A percentile compares a stretch with the other conserved stretches of the same genome.
Conservation (phyloP, 2,329 filamentous ascomycete species). For the Apiospora kogelbergensis region DNA sequence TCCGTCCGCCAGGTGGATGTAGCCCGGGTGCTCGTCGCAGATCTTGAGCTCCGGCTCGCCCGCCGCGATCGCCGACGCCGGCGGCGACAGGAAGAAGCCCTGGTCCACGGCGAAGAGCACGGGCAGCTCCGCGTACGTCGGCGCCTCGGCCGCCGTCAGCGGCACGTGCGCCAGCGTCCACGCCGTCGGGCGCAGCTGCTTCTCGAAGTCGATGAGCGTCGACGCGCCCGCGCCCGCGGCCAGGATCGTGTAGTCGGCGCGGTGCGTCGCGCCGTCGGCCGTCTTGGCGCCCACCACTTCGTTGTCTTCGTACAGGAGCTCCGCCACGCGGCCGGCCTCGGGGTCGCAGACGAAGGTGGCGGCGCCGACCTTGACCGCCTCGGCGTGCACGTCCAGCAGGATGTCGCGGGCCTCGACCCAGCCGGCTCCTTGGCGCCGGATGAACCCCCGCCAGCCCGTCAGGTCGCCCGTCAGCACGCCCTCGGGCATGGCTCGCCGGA, state of each 20-base stretch:
- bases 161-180: constrained; percentile 52
- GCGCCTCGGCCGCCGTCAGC: constrained; percentile 43
- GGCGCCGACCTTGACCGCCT: constrained; percentile 46
- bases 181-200: constrained; percentile 50
- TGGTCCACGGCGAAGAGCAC: constrained; percentile 46
- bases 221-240: constrained; percentile 46
- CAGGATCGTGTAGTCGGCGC: constrained; percentile 43
- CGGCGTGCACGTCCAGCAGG: constrained; percentile 42
- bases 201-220: constrained; percentile 45
- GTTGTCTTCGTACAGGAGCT: constrained; percentile 21
- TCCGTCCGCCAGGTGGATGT: constrained; percentile 44
- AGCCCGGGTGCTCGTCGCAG: constrained; percentile 58
- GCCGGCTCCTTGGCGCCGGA: constrained; percentile 43
- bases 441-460: constrained; percentile 50
- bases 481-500: constrained; percentile 49
- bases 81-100: constrained; percentile 49
- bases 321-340: constrained; percentile 14
- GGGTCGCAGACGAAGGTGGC: constrained; percentile 44
- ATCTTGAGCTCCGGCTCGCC: constrained; percentile 46
- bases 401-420: constrained; percentile 55
- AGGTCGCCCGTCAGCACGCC: constrained; percentile 51
- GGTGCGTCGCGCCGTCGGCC: constrained; percentile 36
- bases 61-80: constrained; percentile 36
- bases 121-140: constrained; percentile 43
- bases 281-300: constrained; percentile 40